Evolutionary conservation across 495 filamentous ascomycete species (phyloP).

Genomic region (Thermochaetoides thermophila): DNA sequence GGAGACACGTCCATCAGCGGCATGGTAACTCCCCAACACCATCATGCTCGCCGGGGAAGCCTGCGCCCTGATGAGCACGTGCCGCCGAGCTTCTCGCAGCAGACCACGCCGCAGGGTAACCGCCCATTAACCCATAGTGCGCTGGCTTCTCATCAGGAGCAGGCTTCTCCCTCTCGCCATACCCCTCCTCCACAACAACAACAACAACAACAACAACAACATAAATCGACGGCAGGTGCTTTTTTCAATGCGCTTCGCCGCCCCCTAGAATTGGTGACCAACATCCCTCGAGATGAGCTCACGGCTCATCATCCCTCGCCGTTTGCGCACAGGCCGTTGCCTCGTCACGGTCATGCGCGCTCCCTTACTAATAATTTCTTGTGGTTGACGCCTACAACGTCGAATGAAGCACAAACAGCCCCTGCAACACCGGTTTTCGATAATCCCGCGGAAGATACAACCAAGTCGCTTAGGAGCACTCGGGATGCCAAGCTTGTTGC

Average conservation of each 20-base stretch:
- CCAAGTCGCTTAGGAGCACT: constrained; percentile 25
- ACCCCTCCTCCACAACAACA: no score
- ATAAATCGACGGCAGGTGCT: constrained; percentile 25
- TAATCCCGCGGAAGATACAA: constrained; percentile 23
- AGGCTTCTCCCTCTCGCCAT: no score
- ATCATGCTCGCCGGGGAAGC: constrained; percentile 49
- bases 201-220: no score
- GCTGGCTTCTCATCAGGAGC: no score
- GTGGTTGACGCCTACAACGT: constrained; percentile 20
- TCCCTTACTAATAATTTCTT: constrained; percentile 43
- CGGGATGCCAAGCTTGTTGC: constrained; percentile 32
- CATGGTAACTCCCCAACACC: constrained; percentile 22
- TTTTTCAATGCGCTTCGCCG: constrained; percentile 22
- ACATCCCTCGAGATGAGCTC: constrained; percentile 33
- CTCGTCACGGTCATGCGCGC: constrained; percentile 25
- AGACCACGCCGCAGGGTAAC: constrained; percentile 33
- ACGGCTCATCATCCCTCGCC: constrained; percentile 16
- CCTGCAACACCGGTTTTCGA: constrained; percentile 36
- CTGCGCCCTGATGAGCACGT: constrained; percentile 58
- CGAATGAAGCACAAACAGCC: constrained; percentile 25
- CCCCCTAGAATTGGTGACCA: constrained; percentile 23
- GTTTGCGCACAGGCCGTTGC: constrained; percentile 7
- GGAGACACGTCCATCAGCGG: constrained; percentile 27
- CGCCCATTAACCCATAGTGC: constrained; percentile 78
- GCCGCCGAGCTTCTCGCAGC: no score